Evolutionary conservation across 192 early-diverging fungal genomes (phyloP), one percentile per base, ranked within the genome.

Genomic region (Coemansia sp.): DNA sequence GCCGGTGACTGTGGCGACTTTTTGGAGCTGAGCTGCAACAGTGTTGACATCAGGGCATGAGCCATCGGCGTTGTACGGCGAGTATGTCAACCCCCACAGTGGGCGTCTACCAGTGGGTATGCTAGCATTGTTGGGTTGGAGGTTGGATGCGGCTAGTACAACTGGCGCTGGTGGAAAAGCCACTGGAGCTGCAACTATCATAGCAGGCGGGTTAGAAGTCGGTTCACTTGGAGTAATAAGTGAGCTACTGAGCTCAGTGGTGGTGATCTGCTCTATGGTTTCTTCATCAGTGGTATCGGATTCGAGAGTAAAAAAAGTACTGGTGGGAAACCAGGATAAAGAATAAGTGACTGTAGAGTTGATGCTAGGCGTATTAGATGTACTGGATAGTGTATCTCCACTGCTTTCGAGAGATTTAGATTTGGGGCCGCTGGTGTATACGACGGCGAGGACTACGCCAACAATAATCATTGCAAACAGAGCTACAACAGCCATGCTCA

Each of bases 71-170:
- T 83, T 83, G 64, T 83, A 83, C 6, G 81, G 81, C 17, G 81
- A 78, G 59, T 78, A 83, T 9, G 57, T 72, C 40, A 83, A 68
- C 0, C 81, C 81, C 81, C 81, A 83, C 60, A 83, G 70, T 3
- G 50, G 21, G 36, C 56, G 36, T 6, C 67, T 48, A 6, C 33
- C 6, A 35, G 24, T 9, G 10, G 54, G 4, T 33, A 17, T 10
- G 17, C 31, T 34, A 16, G 16, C 31, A 33, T 57, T 57, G 54
- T 17, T 35, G 3, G 33, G 14, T 35, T 5, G 33, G 17, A 16
- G 5, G 5, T 57, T 57, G 31, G 54, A 31, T 14, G 14, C 14
- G 4, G 5, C 31, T 9, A 14, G 16, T 51, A 24, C 8, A 13
- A 13, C 51, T 1, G 54, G 54, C 6, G 31, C 29, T 8, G 29